Conservation (phyloP, 2,329 filamentous ascomycete species). For the Fusarium albidum region DNA sequence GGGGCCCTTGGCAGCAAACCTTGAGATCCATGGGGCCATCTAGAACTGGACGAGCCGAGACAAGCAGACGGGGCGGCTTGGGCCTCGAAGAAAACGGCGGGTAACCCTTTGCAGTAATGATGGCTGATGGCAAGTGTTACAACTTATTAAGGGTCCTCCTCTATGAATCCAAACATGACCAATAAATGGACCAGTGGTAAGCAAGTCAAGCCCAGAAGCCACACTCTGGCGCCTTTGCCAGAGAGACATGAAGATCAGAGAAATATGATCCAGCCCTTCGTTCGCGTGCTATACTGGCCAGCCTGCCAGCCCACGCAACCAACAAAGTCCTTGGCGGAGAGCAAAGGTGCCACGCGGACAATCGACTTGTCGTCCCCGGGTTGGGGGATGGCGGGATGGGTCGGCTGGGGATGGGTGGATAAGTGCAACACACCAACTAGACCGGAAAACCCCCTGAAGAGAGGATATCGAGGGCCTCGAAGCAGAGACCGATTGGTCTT, state of each 20-base stretch:
- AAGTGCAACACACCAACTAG: slow-evolving; percentile 21
- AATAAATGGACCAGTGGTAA: neutral
- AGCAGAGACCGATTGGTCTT: slow-evolving; percentile 23
- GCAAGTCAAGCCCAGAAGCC: slow-evolving; percentile 3
- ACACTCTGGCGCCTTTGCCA: neutral
- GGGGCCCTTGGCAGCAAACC: slow-evolving; percentile 19
- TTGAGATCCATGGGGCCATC: slow-evolving; percentile 23
- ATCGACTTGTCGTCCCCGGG: slow-evolving; percentile 20
- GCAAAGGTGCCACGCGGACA: slow-evolving; percentile 33
- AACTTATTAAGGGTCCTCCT: no score
- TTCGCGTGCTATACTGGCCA: slow-evolving; percentile 1
- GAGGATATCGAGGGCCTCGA: slow-evolving; percentile 1
- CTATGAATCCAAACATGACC: neutral
- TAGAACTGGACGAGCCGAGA: slow-evolving; percentile 11
- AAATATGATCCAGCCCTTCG: neutral
- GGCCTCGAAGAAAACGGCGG: slow-evolving; percentile 29
- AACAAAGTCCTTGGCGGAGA: slow-evolving; percentile 1
- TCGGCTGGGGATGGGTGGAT: slow-evolving; percentile 22
- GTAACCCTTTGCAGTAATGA: slow-evolving; percentile 31
- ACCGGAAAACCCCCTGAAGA: slow-evolving; percentile 26
- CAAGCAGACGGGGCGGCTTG: neutral
- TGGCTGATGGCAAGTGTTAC: slow-evolving; percentile 7
- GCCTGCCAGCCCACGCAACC: neutral
- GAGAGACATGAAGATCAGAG: slow-evolving; percentile 1
- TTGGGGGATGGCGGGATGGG: slow-evolving; percentile 26